Conservation (phyloP, 352 stramenopile species). For the Globisporangium middletonii region DNA sequence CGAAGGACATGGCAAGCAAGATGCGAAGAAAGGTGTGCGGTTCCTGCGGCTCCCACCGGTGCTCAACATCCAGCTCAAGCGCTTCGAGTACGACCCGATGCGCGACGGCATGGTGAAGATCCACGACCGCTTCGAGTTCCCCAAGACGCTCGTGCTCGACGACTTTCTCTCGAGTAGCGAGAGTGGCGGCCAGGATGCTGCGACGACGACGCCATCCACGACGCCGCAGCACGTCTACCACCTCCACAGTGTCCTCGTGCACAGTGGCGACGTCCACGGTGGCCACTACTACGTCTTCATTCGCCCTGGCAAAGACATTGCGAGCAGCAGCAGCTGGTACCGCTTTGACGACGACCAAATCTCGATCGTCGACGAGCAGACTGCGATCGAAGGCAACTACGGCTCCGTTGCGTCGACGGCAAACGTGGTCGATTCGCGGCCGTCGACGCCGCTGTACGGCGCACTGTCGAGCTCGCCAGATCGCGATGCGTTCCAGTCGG, state of each 20-base stretch:
- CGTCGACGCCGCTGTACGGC: conserved; percentile 48
- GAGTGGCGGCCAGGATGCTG: background rate
- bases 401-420: conserved; percentile 26
- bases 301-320: conserved; percentile 62
- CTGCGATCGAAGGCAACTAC: conserved; percentile 76
- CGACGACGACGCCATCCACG: background rate
- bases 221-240: conserved; percentile 53
- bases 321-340: conserved; percentile 65
- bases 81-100: conserved; percentile 85
- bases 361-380: conserved; percentile 58
- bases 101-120: conserved; percentile 88
- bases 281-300: conserved; percentile 90
- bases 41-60: conserved; percentile 87
- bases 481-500: conserved; percentile 24
- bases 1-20: conserved; percentile 85
- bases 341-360: conserved; percentile 87
- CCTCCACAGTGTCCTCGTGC: conserved; percentile 80
- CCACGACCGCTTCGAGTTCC: conserved; percentile 85
- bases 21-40: conserved; percentile 83
- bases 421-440: conserved; percentile 7
- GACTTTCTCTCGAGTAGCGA: conserved; percentile 40
- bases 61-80: conserved; percentile 91
- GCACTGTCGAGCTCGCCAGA: conserved; percentile 48
- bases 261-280: conserved; percentile 82
- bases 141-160: conserved; percentile 67